Conservation (phyloP, 345 rosid genomes). For the Citrus australasica region DNA sequence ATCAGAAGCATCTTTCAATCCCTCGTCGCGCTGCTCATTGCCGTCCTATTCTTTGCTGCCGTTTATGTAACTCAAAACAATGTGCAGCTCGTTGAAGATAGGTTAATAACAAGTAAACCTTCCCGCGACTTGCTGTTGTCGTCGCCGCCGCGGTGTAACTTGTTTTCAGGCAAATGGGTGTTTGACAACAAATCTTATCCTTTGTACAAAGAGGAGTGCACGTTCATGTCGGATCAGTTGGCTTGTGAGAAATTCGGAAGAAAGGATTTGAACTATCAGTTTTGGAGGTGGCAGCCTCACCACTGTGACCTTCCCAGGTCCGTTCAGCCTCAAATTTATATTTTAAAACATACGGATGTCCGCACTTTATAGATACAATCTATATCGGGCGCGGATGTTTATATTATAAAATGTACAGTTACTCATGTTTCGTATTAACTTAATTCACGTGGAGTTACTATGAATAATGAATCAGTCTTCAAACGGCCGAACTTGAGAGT, state of each 20-base stretch:
- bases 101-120: neutral
- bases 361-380: neutral
- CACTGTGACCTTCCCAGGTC: constrained; percentile 82
- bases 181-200: constrained; percentile 66
- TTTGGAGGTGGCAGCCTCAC: constrained; percentile 90
- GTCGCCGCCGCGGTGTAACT: constrained; percentile 36
- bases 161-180: constrained; percentile 81
- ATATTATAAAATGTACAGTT: neutral
- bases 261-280: constrained; percentile 57
- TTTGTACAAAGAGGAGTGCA: constrained; percentile 72
- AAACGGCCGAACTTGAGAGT: neutral
- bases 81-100: constrained; percentile 11
- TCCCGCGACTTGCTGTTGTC: neutral
- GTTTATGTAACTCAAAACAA: constrained; percentile 42
- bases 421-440: neutral
- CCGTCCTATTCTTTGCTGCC: constrained; percentile 50
- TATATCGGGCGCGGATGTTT: no score
- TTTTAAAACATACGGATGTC: neutral
- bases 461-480: neutral
- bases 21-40: constrained; percentile 60
- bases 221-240: constrained; percentile 70
- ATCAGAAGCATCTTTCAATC: constrained; percentile 58
- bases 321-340: neutral
- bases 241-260: constrained; percentile 85
- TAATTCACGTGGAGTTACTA: neutral